Evolutionary conservation across 176 grass and related monocot species (phyloP).

Genomic region (Calamus simplicifolius): DNA sequence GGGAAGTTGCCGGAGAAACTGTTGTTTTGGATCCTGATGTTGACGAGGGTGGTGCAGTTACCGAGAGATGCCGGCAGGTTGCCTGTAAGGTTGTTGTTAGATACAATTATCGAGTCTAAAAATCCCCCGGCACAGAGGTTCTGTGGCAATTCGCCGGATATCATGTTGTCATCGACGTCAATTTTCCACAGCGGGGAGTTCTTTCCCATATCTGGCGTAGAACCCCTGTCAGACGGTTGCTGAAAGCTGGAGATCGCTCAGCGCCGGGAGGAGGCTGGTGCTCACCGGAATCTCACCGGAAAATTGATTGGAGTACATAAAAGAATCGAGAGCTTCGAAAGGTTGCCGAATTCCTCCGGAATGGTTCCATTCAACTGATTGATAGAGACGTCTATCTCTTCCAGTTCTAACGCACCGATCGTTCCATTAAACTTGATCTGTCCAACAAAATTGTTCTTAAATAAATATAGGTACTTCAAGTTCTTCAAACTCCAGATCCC

Average conservation of each 20-base stretch:
- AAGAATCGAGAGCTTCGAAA: conserved; percentile 1
- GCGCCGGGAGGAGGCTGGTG: conserved; percentile 8
- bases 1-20: too few species aligned
- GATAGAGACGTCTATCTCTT: conserved; percentile 6
- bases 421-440: conserved; percentile 5
- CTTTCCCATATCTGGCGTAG: too few species aligned
- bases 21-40: too few species aligned
- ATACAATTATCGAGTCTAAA: too few species aligned
- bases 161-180: too few species aligned
- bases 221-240: conserved; percentile 10
- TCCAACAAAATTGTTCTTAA: neutral
- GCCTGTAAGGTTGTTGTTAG: too few species aligned
- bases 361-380: conserved; percentile 21
- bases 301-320: conserved; percentile 9
- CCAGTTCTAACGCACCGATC: conserved; percentile 4
- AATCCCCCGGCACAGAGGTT: too few species aligned
- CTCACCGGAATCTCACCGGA: conserved; percentile 11
- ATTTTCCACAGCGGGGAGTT: too few species aligned
- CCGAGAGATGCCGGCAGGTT: too few species aligned
- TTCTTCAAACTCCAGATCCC: neutral
- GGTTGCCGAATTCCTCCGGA: conserved; percentile 10
- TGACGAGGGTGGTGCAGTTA: too few species aligned
- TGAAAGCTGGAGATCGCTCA: conserved; percentile 14
- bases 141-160: too few species aligned
- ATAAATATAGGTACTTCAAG: neutral